Base-by-base conservation (phyloP, 768 basidiomycete species). In the Pisolithus marmoratus region DNA sequence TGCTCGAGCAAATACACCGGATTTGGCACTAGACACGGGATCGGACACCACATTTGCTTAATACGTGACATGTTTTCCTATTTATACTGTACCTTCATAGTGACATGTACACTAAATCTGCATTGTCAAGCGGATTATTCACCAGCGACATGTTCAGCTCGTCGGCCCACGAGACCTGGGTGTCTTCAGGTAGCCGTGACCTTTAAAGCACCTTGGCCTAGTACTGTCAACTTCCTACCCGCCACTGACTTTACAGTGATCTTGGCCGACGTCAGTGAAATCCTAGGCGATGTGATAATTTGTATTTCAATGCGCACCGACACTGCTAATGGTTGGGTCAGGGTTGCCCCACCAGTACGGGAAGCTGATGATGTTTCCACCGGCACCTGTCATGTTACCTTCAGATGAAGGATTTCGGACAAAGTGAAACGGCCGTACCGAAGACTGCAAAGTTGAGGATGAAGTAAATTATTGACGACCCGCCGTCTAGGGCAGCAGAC, bases 401-500 rank as follows among this genome's bases (percentile, higher is more conserved):
- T 69, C 11, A 54, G 29, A 22, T 70, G 68, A 48, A 70, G 66
- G 49, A 9, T 11, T 2, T 38, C 27, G 38, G 40, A 17, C 45
- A n/a, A 26, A 38, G 17, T 11, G 8, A 19, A 26, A n/a, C 24
- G 34, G 11, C 34, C 51, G 2, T 47, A 57, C 69, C 69, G 37
- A 68, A 67, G 15, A 64, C 59, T 5, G 60, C 59, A 51, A 74
- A 63, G 41, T 71, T 72, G 47, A 77, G 68, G 51, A 78, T 76
- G 65, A 78, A 78, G 14, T 77, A 61, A 49, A 78, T 75, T 51
- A 78, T 71, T 49, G 75, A 76, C 38, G 69, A 68, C 14, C 77
- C 76, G 14, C 75, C 78, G 54, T 77, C 76, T 29, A 76, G 64
- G n/a, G 76, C 76, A 8, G 76, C 74, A n/a, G 71, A 74, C 11